These are phyloP conservation scores for Clitopilus hobsonii DNA, from an alignment of 768 basidiomycete genomes.

Conservation along the genomic window DNA sequence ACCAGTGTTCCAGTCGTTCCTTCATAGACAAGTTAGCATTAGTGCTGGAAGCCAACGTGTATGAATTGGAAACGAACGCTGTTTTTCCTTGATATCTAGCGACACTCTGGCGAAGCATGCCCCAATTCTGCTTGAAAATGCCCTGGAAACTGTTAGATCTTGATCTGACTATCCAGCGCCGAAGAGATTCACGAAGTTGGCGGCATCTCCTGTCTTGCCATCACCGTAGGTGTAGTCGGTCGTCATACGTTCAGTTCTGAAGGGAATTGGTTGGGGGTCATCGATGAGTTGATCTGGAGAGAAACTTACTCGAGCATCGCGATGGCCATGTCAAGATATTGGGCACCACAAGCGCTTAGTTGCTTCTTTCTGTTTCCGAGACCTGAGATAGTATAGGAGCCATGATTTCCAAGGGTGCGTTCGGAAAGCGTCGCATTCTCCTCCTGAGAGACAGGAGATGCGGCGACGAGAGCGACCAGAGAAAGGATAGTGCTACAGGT, in stretches of 20 bases:
- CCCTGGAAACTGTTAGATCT: background rate
- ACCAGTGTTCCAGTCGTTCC: conserved; percentile 6
- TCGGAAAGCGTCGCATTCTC: background rate
- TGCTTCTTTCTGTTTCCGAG: conserved; percentile 9
- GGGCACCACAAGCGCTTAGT: conserved; percentile 8
- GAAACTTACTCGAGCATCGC: conserved; percentile 8
- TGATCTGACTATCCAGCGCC: background rate
- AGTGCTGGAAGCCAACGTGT: background rate
- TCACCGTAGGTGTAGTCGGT: conserved; percentile 9
- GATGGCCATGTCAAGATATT: conserved; percentile 7
- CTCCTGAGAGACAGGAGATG: background rate
- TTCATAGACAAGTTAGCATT: background rate
- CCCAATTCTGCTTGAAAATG: conserved; percentile 11
- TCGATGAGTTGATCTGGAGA: background rate
- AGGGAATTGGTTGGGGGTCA: background rate
- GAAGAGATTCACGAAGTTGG: conserved; percentile 3
- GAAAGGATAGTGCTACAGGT: background rate
- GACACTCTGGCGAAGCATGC: conserved; percentile 8
- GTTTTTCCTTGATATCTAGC: conserved; percentile 5
- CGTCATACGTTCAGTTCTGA: conserved; percentile 7
- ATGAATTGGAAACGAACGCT: background rate
- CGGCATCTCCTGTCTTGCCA: conserved; percentile 7
- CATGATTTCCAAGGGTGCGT: conserved; percentile 3
- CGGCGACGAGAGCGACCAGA: background rate
- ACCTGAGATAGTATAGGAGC: conserved; percentile 8